phyloP scores from a whole-genome alignment of 1,139 yeast species.

The Hemisphaericaspora xylofermentans region DNA sequence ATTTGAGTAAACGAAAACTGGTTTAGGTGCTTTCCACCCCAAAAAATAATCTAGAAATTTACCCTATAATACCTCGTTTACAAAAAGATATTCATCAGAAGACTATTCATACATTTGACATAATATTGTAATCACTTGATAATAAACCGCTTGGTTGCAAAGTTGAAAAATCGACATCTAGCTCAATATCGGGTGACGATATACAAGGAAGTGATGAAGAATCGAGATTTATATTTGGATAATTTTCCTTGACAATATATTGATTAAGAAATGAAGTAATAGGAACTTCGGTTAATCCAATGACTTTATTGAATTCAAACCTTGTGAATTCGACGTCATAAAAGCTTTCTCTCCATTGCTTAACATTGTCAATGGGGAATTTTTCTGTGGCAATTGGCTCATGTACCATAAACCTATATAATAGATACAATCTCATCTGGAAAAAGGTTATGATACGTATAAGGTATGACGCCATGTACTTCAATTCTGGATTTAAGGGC shows the following conservation, averaged over 20 bases:
- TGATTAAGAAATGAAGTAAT: conserved; percentile 29
- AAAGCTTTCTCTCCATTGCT: conserved; percentile 29
- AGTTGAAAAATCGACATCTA: conserved; percentile 17
- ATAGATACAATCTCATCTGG: conserved; percentile 21
- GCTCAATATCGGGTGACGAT: conserved; percentile 5
- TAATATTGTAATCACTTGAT: conserved; percentile 16
- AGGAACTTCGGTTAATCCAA: conserved; percentile 28
- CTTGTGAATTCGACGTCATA: conserved; percentile 28
- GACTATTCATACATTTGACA: neutral
- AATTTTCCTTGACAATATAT: conserved; percentile 27
- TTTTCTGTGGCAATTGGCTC: conserved; percentile 22
- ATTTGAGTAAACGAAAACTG: no score
- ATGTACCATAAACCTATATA: conserved; percentile 31
- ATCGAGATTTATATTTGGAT: conserved; percentile 21
- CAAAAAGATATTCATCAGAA: no score
- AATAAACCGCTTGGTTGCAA: conserved; percentile 20
- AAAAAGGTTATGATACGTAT: conserved; percentile 35
- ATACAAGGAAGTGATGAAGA: neutral
- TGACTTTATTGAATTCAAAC: conserved; percentile 23
- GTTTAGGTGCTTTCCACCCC: no score
- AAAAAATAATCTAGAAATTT: neutral
- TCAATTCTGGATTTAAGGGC: conserved; percentile 21
- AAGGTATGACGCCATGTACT: conserved; percentile 30
- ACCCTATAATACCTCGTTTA: no score
- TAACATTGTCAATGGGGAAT: conserved; percentile 33